Evolutionary conservation across 2,329 filamentous ascomycete genomes (phyloP).

Genomic region (Plectosphaerella cucumerina): DNA sequence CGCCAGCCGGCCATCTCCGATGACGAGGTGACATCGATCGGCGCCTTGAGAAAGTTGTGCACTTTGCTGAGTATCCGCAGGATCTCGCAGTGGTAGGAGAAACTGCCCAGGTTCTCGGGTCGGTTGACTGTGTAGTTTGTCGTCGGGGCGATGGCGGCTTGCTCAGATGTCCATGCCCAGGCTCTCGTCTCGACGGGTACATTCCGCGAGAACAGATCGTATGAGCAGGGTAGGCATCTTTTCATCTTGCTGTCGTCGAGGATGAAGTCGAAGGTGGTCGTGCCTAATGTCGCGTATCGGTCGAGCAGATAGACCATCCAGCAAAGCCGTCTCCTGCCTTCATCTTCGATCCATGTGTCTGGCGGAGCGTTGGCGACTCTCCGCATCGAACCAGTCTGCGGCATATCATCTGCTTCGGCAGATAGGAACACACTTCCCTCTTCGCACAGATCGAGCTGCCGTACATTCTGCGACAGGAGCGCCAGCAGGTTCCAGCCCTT

Average conservation of each 20-base stretch:
- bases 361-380: slow-evolving; percentile 29
- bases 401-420: slow-evolving; percentile 24
- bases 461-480: slow-evolving; percentile 31
- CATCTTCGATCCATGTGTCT: slow-evolving; percentile 40
- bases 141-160: slow-evolving; percentile 8
- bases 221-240: slow-evolving; percentile 37
- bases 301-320: slow-evolving; percentile 43
- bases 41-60: slow-evolving; percentile 35
- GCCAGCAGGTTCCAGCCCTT: slow-evolving; percentile 36
- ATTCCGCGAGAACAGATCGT: slow-evolving; percentile 39
- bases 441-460: slow-evolving; percentile 33
- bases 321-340: slow-evolving; percentile 34
- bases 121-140: slow-evolving; percentile 23
- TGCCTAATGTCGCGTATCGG: slow-evolving; percentile 37
- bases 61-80: slow-evolving; percentile 36
- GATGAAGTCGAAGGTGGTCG: slow-evolving; percentile 35
- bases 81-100: slow-evolving; percentile 41
- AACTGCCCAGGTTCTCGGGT: slow-evolving; percentile 38
- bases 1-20: slow-evolving; percentile 35
- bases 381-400: slow-evolving; percentile 27
- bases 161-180: slow-evolving; percentile 16
- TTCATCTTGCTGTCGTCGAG: slow-evolving; percentile 33
- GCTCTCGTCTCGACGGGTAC: slow-evolving; percentile 36
- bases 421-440: slow-evolving; percentile 33
- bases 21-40: slow-evolving; percentile 32